A percentile compares a stretch with the other conserved stretches of the same genome.
phyloP scores from a whole-genome alignment of 1,284 basidiomycete genomes.

The Flammula alnicola region DNA sequence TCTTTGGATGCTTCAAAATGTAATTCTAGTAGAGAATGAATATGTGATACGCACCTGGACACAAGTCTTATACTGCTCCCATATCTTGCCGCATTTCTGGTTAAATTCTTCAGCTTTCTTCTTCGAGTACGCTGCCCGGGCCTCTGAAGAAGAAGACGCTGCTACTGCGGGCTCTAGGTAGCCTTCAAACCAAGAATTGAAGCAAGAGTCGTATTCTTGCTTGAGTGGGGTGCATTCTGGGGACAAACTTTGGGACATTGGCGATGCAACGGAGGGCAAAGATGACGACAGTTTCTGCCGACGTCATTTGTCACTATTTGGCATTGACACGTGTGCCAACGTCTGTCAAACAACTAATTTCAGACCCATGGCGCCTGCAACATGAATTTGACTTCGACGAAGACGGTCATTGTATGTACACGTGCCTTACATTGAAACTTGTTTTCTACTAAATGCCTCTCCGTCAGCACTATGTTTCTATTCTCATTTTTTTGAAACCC shows the following conservation, averaged over 20 bases:
- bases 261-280: too few relatives aligned
- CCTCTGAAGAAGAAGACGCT: constrained; percentile 40
- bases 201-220: constrained; percentile 89
- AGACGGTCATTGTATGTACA: too few relatives aligned
- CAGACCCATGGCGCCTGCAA: too few relatives aligned
- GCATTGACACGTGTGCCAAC: too few relatives aligned
- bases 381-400: too few relatives aligned
- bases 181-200: constrained; percentile 96
- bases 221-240: constrained; percentile 89
- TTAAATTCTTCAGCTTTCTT: constrained; percentile 83
- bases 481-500: too few relatives aligned
- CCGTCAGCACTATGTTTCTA: too few relatives aligned
- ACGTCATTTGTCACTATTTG: too few relatives aligned
- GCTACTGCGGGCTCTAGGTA: constrained; percentile 83
- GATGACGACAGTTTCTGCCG: too few relatives aligned
- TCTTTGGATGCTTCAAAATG: constrained; percentile 46
- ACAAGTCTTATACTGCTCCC: constrained; percentile 80
- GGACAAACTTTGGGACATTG: constrained; percentile 76
- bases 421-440: too few relatives aligned
- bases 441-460: too few relatives aligned
- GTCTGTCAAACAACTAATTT: too few relatives aligned
- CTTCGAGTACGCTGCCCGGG: constrained; percentile 48
- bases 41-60: constrained; percentile 53
- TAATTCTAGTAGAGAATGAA: neutral
- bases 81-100: constrained; percentile 78